A percentile compares a stretch with the other conserved stretches of the same genome.
Conservation (phyloP, 228 moss, liverwort and hornwort genomes). For the Sphagnum magellanicum region DNA sequence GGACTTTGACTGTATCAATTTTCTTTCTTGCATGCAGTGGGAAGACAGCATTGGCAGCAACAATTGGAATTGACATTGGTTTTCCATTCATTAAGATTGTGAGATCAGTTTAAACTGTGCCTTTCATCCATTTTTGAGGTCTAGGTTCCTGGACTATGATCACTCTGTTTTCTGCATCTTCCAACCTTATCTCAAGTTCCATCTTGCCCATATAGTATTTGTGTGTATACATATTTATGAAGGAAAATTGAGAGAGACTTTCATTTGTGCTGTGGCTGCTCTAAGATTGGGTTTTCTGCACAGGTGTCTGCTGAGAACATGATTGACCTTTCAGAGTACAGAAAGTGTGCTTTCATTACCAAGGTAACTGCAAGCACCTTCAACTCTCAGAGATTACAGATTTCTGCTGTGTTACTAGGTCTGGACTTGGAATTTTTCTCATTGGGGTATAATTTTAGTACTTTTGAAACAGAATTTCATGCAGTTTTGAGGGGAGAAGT, state of each 20-base stretch:
- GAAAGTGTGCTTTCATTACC: conserved; percentile 74
- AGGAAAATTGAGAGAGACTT: neutral
- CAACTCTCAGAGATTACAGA: too few relatives aligned
- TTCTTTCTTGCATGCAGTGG: conserved; percentile 26
- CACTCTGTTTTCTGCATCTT: too few relatives aligned
- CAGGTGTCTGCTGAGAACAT: conserved; percentile 86
- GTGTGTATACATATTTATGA: too few relatives aligned
- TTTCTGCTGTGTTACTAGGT: too few relatives aligned
- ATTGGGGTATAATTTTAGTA: too few relatives aligned
- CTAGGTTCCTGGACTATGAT: neutral
- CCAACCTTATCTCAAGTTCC: too few relatives aligned
- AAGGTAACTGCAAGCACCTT: conserved; percentile 37
- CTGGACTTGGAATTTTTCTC: too few relatives aligned
- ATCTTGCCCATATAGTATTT: too few relatives aligned
- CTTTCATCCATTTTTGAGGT: neutral
- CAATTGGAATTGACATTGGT: conserved; percentile 71
- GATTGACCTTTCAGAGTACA: conserved; percentile 74
- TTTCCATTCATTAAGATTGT: conserved; percentile 95
- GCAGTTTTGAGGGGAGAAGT: too few relatives aligned
- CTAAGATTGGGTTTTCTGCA: neutral
- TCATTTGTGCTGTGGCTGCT: neutral
- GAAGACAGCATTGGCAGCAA: conserved; percentile 83
- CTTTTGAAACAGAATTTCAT: too few relatives aligned
- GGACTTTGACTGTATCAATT: too few relatives aligned
- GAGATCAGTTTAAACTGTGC: conserved; percentile 16